These are phyloP conservation scores for Hymenoscyphus fraxineus DNA, from an alignment of 2,329 filamentous ascomycete species.

Conservation along the genomic window DNA sequence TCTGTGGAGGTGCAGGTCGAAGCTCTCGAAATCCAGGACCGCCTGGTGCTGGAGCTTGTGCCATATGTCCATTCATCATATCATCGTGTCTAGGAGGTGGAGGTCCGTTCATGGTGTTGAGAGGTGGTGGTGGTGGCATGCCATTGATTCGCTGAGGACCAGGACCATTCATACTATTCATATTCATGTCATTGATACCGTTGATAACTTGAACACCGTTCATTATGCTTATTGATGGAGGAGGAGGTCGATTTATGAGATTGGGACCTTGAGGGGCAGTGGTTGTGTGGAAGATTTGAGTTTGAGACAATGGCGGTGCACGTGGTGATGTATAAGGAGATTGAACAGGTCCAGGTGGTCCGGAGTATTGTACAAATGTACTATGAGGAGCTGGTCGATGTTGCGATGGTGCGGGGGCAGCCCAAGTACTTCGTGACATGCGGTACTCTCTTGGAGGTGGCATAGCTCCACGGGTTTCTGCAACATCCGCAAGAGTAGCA, in stretches of 20 bases:
- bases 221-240: neutral
- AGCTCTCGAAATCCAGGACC: conserved; percentile 17
- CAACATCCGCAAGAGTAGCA: conserved; percentile 15
- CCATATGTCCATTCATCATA: neutral
- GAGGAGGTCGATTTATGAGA: neutral
- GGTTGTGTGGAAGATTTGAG: neutral
- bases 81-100: neutral
- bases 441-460: conserved; percentile 1
- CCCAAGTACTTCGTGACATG: conserved; percentile 4
- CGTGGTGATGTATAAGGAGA: conserved; percentile 14
- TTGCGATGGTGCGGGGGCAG: conserved; percentile 5
- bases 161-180: neutral
- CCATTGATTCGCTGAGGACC: neutral
- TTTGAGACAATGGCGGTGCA: conserved; percentile 8
- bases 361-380: conserved; percentile 7
- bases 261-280: conserved; percentile 2
- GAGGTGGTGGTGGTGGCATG: neutral
- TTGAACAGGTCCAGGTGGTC: conserved; percentile 7
- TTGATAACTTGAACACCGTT: neutral
- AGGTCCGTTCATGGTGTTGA: neutral
- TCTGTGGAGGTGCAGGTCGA: conserved; percentile 21
- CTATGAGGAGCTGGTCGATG: conserved; percentile 5
- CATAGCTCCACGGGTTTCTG: conserved; percentile 8
- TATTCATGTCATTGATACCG: neutral
- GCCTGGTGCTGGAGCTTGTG: neutral